Percentiles rank a stretch among this genome's conserved stretches.
These are phyloP conservation scores for Aegilops sharonensis DNA, from an alignment of 176 grass and related monocot genomes.

Conservation along the genomic window DNA sequence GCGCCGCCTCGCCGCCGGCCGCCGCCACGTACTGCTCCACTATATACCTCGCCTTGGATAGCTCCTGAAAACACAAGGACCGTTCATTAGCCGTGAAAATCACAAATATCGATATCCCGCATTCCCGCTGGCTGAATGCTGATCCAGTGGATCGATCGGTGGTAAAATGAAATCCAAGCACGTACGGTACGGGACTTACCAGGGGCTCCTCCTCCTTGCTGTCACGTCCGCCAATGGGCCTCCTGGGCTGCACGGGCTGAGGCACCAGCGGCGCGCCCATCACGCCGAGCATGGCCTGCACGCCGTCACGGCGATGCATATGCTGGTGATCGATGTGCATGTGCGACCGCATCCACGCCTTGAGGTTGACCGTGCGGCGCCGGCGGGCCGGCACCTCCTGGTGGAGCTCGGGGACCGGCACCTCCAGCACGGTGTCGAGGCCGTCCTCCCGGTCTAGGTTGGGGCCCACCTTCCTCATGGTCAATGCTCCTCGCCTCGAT, in stretches of 20 bases:
- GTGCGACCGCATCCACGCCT: conserved; percentile 62
- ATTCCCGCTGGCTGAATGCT: no score
- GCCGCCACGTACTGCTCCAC: conserved; percentile 92
- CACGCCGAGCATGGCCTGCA: conserved; percentile 82
- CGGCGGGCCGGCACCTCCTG: conserved; percentile 16
- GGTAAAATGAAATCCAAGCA: not conserved
- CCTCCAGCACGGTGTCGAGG: conserved; percentile 87
- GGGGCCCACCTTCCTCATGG: conserved; percentile 78
- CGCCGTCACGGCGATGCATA: no score
- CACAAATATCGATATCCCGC: not conserved
- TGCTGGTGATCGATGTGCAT: conserved; percentile 20
- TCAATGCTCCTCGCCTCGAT: not conserved
- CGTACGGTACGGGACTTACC: conserved; percentile 18
- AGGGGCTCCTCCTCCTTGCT: conserved; percentile 61
- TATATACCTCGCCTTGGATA: conserved; percentile 70
- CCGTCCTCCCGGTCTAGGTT: conserved; percentile 70
- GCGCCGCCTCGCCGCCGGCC: conserved; percentile 61
- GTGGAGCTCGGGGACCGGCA: conserved; percentile 60
- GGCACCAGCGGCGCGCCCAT: conserved; percentile 79
- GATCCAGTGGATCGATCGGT: no score
- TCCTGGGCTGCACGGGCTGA: conserved; percentile 47
- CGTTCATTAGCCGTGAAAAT: not conserved
- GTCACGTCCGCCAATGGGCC: conserved; percentile 25
- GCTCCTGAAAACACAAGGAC: conserved; percentile 37
- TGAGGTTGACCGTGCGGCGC: conserved; percentile 41